These are phyloP conservation scores for Botrytis tulipae DNA, from an alignment of 2,329 filamentous ascomycete species.

Conservation along the genomic window DNA sequence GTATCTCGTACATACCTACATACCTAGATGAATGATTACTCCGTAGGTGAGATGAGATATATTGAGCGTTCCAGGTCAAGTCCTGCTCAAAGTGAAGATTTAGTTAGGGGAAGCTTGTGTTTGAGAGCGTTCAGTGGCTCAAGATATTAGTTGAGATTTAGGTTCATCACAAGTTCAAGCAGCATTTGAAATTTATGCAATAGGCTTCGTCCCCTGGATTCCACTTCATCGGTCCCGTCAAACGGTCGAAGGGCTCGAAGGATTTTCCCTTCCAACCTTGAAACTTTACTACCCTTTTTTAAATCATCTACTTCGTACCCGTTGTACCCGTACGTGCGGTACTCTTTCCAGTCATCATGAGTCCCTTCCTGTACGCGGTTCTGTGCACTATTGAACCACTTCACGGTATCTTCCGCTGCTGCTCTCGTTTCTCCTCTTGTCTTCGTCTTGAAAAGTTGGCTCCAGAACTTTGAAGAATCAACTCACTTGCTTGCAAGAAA, in stretches of 20 bases:
- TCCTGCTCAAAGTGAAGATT: background rate
- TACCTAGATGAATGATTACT: too few species aligned
- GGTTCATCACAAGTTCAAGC: constrained; percentile 1
- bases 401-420: background rate
- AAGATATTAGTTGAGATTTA: background rate
- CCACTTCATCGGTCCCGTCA: background rate
- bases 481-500: background rate
- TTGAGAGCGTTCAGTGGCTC: background rate
- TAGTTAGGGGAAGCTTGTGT: background rate
- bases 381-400: background rate
- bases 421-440: background rate
- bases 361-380: too few species aligned
- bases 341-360: background rate
- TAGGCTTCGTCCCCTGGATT: background rate
- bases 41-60: background rate
- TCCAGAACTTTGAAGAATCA: background rate
- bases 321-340: background rate
- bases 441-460: background rate
- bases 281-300: background rate
- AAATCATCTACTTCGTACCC: background rate
- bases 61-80: background rate
- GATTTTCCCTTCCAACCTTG: background rate
- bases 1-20: too few species aligned
- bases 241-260: constrained; percentile 1
- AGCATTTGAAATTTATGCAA: background rate